Conservation (phyloP, 805 yeast genomes). For the Cyberlindnera mycetangii region DNA sequence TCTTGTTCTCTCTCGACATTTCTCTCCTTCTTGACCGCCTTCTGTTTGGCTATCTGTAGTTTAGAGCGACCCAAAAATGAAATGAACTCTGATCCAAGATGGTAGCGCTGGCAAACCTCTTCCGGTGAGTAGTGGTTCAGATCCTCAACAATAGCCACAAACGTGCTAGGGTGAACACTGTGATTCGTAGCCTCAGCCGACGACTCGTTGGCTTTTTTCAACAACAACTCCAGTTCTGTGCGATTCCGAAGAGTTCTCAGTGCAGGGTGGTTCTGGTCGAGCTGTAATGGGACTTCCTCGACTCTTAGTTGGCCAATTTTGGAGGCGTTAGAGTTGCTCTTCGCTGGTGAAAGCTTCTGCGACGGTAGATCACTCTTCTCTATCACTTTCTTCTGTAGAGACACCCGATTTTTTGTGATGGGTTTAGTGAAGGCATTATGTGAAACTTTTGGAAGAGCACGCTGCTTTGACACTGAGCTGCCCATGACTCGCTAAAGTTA, state of each 20-base stretch:
- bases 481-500: too few relatives aligned
- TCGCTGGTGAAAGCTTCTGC: not conserved
- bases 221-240: constrained; percentile 9
- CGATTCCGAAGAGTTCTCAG: constrained; percentile 19
- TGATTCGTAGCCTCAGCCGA: not conserved
- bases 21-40: not conserved
- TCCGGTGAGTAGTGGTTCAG: constrained; percentile 15
- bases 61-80: not conserved
- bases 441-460: constrained; percentile 8
- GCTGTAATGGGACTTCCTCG: constrained; percentile 19
- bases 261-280: constrained; percentile 23
- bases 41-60: constrained; percentile 11
- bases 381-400: constrained; percentile 19
- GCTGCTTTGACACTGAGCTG: constrained; percentile 10
- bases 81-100: constrained; percentile 7
- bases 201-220: constrained; percentile 9
- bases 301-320: constrained; percentile 20
- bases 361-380: not conserved
- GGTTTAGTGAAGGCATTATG: not conserved
- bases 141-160: constrained; percentile 22
- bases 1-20: constrained; percentile 8
- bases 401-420: constrained; percentile 3
- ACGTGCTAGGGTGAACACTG: constrained; percentile 18
- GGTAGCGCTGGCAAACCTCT: constrained; percentile 15
- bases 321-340: constrained; percentile 9